phyloP scores from a whole-genome alignment of 805 yeast species.

The Lipomyces starkeyi region DNA sequence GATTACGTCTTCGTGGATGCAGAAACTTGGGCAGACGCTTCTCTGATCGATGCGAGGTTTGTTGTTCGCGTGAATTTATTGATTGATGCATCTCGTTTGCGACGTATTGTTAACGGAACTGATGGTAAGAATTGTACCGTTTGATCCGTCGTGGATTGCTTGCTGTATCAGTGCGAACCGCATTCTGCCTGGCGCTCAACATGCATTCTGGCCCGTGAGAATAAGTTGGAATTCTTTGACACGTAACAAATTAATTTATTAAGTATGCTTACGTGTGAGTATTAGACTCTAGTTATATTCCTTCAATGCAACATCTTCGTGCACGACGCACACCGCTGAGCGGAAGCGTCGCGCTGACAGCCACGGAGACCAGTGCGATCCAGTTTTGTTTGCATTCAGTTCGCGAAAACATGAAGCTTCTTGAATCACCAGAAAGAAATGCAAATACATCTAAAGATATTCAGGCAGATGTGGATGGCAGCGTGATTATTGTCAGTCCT shows the following conservation, averaged over 20 bases:
- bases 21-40: background rate
- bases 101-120: background rate
- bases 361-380: background rate
- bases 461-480: background rate
- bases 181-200: constrained; percentile 2
- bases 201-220: constrained; percentile 11
- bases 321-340: background rate
- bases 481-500: background rate
- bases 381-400: constrained; percentile 7
- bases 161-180: background rate
- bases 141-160: constrained; percentile 16
- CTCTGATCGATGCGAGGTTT: constrained; percentile 7
- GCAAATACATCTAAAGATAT: background rate
- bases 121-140: constrained; percentile 10
- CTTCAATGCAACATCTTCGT: background rate
- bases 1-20: constrained; percentile 15
- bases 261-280: background rate
- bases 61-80: background rate
- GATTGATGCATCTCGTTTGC: background rate
- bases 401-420: background rate
- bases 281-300: background rate
- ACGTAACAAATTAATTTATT: background rate
- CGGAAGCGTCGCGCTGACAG: background rate
- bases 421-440: background rate
- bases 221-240: constrained; percentile 2